A percentile compares a stretch with the other conserved stretches of the same genome.
These are phyloP conservation scores for Starmerella ratchasimensis DNA, from an alignment of 805 yeast genomes.

Conservation along the genomic window DNA sequence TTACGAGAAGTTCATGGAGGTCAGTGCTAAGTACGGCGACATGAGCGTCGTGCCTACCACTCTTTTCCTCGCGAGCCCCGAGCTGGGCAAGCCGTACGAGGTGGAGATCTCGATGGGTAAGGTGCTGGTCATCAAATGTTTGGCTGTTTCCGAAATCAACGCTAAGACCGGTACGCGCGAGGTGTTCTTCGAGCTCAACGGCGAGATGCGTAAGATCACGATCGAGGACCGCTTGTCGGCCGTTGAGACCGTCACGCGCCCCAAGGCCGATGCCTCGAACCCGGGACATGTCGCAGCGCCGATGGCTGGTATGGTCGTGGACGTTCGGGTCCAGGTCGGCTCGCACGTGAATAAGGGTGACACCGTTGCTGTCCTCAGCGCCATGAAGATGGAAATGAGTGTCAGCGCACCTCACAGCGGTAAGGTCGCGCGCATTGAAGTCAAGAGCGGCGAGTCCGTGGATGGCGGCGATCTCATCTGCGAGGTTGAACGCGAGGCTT, in stretches of 20 bases:
- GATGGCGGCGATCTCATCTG: constrained; percentile 86
- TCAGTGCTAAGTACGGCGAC: constrained; percentile 71
- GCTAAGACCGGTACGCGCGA: constrained; percentile 81
- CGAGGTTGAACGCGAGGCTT: constrained; percentile 32
- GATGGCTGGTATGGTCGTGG: constrained; percentile 97
- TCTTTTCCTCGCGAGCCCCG: constrained; percentile 76
- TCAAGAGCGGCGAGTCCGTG: constrained; percentile 86
- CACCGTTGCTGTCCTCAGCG: constrained; percentile 82
- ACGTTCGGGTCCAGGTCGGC: constrained; percentile 80
- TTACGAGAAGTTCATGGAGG: constrained; percentile 70
- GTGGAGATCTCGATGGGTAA: constrained; percentile 94
- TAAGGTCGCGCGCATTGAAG: constrained; percentile 57
- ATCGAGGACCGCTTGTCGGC: constrained; percentile 80
- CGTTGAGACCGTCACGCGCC: constrained; percentile 70
- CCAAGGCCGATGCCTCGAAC: constrained; percentile 78
- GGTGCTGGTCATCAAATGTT: constrained; percentile 73
- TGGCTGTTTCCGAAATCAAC: constrained; percentile 85
- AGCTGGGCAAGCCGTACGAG: constrained; percentile 72
- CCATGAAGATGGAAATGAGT: constrained; percentile 99
- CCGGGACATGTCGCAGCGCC: constrained; percentile 95
- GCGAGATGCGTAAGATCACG: constrained; percentile 93
- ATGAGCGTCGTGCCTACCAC: constrained; percentile 87
- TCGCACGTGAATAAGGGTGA: constrained; percentile 91
- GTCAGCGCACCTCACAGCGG: constrained; percentile 86
- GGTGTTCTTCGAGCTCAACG: constrained; percentile 94